phyloP scores from a whole-genome alignment of 768 basidiomycete species.

The Pleurotus salmoneostramineus region DNA sequence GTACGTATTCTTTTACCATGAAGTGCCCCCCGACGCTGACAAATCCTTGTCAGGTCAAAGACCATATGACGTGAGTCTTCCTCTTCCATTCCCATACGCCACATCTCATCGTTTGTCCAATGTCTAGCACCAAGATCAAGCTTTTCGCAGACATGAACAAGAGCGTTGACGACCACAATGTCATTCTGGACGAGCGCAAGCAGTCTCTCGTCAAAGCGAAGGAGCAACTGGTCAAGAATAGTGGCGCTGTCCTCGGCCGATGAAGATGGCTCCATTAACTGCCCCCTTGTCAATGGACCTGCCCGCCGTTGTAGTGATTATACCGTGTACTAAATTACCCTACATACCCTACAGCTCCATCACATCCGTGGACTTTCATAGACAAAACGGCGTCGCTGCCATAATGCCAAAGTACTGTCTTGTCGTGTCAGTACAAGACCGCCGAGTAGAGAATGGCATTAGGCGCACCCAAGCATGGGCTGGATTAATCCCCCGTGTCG shows the following conservation, averaged over 20 bases:
- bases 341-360: too few relatives aligned
- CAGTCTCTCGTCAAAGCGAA: slow-evolving; percentile 31
- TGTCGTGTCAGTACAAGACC: neutral
- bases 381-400: slow-evolving; percentile 13
- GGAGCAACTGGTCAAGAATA: slow-evolving; percentile 27
- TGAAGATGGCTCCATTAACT: neutral
- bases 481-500: slow-evolving; percentile 17
- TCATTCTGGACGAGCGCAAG: slow-evolving; percentile 35
- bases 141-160: slow-evolving; percentile 40
- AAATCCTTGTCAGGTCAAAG: slow-evolving; percentile 33
- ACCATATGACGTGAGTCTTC: slow-evolving; percentile 41
- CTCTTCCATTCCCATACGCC: neutral
- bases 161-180: slow-evolving; percentile 36
- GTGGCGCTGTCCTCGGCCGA: neutral
- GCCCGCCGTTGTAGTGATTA: too few relatives aligned
- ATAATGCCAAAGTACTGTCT: slow-evolving; percentile 14
- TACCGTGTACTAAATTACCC: too few relatives aligned
- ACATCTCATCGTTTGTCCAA: neutral
- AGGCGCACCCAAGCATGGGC: slow-evolving; percentile 16
- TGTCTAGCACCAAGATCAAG: slow-evolving; percentile 38
- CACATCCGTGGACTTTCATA: neutral
- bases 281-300: too few relatives aligned
- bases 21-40: neutral
- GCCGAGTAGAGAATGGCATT: neutral
- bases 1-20: slow-evolving; percentile 25